Percentiles rank a stretch among this genome's conserved stretches.
phyloP scores from a whole-genome alignment of 148 eudicot species.

The Nepenthes gracilis region DNA sequence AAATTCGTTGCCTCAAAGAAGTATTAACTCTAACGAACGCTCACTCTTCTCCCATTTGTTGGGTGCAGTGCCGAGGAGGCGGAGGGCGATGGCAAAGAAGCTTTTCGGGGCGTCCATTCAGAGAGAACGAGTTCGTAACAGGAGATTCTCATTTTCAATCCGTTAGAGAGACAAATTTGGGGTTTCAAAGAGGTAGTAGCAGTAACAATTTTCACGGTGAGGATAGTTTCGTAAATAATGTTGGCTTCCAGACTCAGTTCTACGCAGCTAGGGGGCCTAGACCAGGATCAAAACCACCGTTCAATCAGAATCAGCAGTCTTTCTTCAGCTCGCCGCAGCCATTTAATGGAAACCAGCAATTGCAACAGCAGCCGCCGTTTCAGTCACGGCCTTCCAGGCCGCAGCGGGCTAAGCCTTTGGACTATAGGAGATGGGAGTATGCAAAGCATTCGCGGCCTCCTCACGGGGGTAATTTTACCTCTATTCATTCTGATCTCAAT shows the following conservation, averaged over 20 bases:
- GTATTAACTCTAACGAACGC: neutral
- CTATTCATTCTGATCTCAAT: neutral
- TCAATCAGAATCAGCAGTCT: conserved; percentile 5
- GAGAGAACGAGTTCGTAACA: conserved; percentile 18
- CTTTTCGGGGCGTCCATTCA: conserved; percentile 26
- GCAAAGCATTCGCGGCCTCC: conserved; percentile 37
- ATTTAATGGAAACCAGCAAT: conserved; percentile 1
- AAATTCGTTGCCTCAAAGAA: neutral
- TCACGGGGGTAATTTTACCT: conserved; percentile 18
- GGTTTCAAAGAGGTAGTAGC: conserved; percentile 10
- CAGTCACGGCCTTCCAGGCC: neutral
- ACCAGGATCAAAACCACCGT: conserved; percentile 3
- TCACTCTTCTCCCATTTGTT: neutral
- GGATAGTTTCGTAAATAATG: conserved; percentile 1
- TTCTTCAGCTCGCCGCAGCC: conserved; percentile 11
- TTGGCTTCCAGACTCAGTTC: neutral
- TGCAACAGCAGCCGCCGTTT: conserved; percentile 7
- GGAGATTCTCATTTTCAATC: conserved; percentile 34
- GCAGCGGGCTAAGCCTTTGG: conserved; percentile 22
- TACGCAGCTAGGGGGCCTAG: neutral
- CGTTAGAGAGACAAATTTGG: conserved; percentile 25
- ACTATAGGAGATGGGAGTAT: conserved; percentile 54
- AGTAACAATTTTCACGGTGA: neutral
- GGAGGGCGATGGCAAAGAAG: conserved; percentile 19
- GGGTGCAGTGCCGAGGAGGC: conserved; percentile 34